These are phyloP conservation scores for Pholiota molesta DNA, from an alignment of 768 basidiomycete species.

Conservation along the genomic window DNA sequence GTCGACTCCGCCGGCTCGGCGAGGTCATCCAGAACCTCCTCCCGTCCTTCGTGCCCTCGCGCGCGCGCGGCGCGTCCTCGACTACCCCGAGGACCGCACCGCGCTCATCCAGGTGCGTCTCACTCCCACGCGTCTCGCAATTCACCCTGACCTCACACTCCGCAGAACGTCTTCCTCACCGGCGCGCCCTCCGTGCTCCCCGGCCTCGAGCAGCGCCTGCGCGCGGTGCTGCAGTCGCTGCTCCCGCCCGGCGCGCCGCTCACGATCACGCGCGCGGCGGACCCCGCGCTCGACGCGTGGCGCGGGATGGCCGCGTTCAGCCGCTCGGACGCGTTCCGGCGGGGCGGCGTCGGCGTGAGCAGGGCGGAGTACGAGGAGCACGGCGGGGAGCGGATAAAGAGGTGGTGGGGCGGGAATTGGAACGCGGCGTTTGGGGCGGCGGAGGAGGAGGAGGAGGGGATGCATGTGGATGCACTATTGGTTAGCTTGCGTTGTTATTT, in stretches of 20 bases:
- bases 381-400: constrained; percentile 84
- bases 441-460: constrained; percentile 10
- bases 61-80: constrained; percentile 36
- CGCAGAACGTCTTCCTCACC: constrained; percentile 87
- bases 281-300: constrained; percentile 85
- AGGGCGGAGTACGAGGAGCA: constrained; percentile 87
- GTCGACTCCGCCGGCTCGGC: constrained; percentile 93
- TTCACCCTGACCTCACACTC: not conserved
- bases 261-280: constrained; percentile 58
- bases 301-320: constrained; percentile 87
- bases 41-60: constrained; percentile 27
- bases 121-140: not conserved
- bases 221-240: constrained; percentile 78
- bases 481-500: not conserved
- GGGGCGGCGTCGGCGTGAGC: constrained; percentile 57
- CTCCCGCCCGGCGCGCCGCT: constrained; percentile 83
- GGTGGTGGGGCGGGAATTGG: constrained; percentile 95
- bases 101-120: constrained; percentile 72
- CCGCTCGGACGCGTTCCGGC: constrained; percentile 52
- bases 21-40: constrained; percentile 90
- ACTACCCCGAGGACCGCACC: constrained; percentile 66
- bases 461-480: constrained; percentile 19
- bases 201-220: constrained; percentile 67
- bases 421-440: constrained; percentile 39
- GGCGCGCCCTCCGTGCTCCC: constrained; percentile 80